phyloP scores from a whole-genome alignment of 148 eudicot species.

The Bassia scoparia region DNA sequence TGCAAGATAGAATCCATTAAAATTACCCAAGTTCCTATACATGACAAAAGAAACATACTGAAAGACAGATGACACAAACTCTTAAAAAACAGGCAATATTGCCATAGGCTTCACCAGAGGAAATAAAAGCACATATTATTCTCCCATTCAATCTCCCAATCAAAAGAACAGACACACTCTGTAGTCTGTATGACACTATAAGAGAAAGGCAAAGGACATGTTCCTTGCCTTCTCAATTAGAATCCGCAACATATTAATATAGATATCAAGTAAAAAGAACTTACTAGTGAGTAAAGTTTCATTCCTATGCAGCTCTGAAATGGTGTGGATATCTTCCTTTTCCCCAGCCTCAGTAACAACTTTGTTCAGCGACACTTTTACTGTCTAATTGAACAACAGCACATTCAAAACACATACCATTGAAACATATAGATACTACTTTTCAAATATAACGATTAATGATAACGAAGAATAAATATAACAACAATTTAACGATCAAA shows the following conservation, averaged over 20 bases:
- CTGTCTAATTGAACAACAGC: constrained; percentile 54
- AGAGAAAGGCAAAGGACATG: background rate
- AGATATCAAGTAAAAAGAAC: constrained; percentile 23
- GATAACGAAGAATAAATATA: no score
- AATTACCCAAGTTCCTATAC: background rate
- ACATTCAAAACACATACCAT: constrained; percentile 25
- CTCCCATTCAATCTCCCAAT: background rate
- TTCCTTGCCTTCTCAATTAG: background rate
- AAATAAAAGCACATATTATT: constrained; percentile 5
- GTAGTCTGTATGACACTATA: no score
- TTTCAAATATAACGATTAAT: background rate
- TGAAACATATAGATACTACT: background rate
- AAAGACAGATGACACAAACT: background rate
- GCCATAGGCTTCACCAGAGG: background rate
- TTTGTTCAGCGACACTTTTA: constrained; percentile 63
- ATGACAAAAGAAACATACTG: background rate
- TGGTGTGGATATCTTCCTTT: constrained; percentile 37
- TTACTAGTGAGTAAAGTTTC: constrained; percentile 55
- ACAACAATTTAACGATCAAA: no score
- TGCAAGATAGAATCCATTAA: background rate
- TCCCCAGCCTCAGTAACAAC: constrained; percentile 73
- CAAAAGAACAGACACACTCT: background rate
- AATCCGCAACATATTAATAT: background rate
- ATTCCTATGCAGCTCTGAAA: constrained; percentile 45
- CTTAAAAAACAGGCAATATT: background rate